A percentile compares a stretch with the other conserved stretches of the same genome.
Evolutionary conservation across 2,329 filamentous ascomycete genomes (phyloP).

Genomic region (Cladorrhinum sp.): DNA sequence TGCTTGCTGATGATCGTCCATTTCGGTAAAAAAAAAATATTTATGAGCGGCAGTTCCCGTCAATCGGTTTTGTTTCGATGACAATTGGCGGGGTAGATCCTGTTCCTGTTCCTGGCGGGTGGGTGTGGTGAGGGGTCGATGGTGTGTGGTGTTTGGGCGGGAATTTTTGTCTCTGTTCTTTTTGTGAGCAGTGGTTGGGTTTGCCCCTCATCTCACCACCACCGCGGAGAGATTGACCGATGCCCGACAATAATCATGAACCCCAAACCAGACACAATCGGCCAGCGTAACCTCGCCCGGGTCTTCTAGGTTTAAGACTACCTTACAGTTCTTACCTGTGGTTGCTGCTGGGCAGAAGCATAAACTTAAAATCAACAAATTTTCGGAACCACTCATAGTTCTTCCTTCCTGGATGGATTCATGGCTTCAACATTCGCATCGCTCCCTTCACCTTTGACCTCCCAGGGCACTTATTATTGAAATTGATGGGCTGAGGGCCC

Average conservation of each 20-base stretch:
- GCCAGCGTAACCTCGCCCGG: not conserved
- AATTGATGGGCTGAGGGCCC: not conserved
- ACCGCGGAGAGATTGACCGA: not conserved
- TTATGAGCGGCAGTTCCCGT: not conserved
- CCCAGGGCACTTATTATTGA: not conserved
- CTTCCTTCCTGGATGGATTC: not conserved
- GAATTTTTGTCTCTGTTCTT: not conserved
- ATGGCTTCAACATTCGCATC: not conserved
- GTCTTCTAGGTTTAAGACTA: not conserved
- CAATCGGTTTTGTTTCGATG: not conserved
- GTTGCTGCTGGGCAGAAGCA: not conserved
- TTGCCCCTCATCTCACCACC: not conserved
- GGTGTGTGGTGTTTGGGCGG: not conserved
- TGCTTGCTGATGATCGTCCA: conserved; percentile 12
- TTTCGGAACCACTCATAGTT: not conserved
- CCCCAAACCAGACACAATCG: not conserved
- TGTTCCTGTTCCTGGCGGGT: not conserved
- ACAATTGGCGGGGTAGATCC: not conserved
- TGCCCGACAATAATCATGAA: not conserved
- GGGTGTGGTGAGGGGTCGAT: not conserved
- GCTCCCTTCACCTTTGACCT: not conserved
- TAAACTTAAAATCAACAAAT: not conserved
- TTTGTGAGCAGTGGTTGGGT: not conserved
- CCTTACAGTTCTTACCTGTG: no score
- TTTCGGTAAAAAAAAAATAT: conserved; percentile 2